Evolutionary conservation across 768 basidiomycete genomes (phyloP), one percentile per base, ranked within the genome.

Genomic region (Pisolithus marmoratus): DNA sequence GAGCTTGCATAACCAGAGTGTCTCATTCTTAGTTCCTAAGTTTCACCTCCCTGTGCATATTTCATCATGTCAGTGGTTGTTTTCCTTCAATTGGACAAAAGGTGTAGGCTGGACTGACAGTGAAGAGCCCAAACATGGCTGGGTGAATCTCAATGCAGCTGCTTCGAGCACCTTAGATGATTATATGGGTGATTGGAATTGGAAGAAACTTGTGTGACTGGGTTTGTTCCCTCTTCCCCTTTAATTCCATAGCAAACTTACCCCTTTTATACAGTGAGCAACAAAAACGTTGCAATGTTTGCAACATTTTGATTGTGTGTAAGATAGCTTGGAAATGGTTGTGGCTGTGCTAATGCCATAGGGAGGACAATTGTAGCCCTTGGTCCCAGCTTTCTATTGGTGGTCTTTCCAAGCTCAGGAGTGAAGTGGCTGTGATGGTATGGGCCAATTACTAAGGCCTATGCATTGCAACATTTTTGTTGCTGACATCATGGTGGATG

Each of bases 1-100:
- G 19, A 40, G 19, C 38, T 40, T 40, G 19, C 38, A 4, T 19
- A n/a, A 37, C 5, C 9, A 11, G 34, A 4, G 4, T 24, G 14
- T 46, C 15, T 26, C 38, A 1, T 63, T 46, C 9, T 38, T 67
- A 2, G 54, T 77, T 3, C 75, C 72, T 0, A 68, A 69, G 38
- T 73, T 72, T 49, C 76, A 77, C 23, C 59, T 74, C 15, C 58
- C 62, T 3, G 68, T 58, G 0, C 75, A 77, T 42, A 56, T 59
- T 1, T 27, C 57, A 0, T 22, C 53, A 4, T 74, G 73, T 45
- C 67, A 68, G 7, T 51, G 48, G 15, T 48, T 49, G 2, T 74
- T 59, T 43, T 69, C 62, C 1, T 55, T 76, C 14, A 69, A 67
- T 22, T 66, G 63, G 44, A 48, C 54, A 5, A 19, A 19, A 12